phyloP scores from a whole-genome alignment of 2,329 filamentous ascomycete genomes.

The Fusarium sp. region DNA sequence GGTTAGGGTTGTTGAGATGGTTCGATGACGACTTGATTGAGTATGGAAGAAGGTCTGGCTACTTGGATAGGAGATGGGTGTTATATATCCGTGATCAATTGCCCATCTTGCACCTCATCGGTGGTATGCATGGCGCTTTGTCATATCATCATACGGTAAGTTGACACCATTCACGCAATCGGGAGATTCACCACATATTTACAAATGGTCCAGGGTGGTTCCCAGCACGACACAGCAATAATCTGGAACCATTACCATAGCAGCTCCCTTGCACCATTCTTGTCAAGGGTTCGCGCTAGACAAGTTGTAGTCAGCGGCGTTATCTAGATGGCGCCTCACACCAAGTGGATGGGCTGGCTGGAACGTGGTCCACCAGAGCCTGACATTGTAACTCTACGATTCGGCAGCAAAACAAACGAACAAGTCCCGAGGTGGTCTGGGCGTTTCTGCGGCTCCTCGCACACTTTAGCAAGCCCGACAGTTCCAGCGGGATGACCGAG shows the following conservation, averaged over 20 bases:
- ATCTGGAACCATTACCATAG: not conserved
- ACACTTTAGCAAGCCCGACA: not conserved
- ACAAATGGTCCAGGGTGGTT: not conserved
- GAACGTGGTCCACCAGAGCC: not conserved
- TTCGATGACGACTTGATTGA: slow-evolving; percentile 2
- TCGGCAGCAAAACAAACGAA: not conserved
- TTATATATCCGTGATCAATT: slow-evolving; percentile 9
- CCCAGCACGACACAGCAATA: no score
- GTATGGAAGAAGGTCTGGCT: not conserved
- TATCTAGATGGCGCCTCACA: not conserved
- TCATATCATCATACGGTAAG: slow-evolving; percentile 2
- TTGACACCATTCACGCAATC: slow-evolving; percentile 3
- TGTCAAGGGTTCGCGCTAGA: not conserved
- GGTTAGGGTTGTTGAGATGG: not conserved
- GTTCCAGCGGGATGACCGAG: slow-evolving; percentile 27
- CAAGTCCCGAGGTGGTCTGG: not conserved
- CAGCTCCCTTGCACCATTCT: not conserved
- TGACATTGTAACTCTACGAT: not conserved
- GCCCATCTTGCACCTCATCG: not conserved
- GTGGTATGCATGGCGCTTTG: slow-evolving; percentile 1
- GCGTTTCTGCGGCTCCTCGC: not conserved
- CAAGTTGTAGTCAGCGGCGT: not conserved
- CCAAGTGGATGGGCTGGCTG: not conserved
- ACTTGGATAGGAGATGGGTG: not conserved
- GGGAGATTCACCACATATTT: not conserved